phyloP scores from a whole-genome alignment of 495 filamentous ascomycete genomes.

The Tuber brumale region DNA sequence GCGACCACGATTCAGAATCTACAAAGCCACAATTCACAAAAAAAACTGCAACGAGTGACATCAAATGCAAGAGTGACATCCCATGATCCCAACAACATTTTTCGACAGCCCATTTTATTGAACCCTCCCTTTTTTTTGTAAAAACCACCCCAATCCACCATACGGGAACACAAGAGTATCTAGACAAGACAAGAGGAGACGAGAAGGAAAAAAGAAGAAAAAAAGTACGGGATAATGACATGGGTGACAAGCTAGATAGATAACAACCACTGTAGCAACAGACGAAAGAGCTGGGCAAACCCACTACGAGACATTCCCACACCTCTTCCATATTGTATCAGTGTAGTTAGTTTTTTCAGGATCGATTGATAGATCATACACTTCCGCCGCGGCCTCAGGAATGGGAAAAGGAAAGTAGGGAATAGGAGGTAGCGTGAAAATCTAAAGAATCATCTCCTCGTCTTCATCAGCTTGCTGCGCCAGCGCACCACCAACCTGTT shows the following conservation, averaged over 20 bases:
- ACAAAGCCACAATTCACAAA: not conserved
- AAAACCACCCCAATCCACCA: not conserved
- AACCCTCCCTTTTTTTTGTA: not conserved
- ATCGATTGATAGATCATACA: not conserved
- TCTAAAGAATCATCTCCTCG: constrained; percentile 39
- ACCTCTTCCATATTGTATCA: not conserved
- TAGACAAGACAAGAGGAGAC: not conserved
- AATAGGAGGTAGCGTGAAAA: not conserved
- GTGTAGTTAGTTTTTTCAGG: not conserved
- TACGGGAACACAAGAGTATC: not conserved
- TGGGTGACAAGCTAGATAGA: not conserved
- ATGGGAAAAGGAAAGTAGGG: not conserved
- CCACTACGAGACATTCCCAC: not conserved
- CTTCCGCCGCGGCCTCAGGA: not conserved
- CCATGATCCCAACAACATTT: not conserved
- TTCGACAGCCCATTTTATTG: not conserved
- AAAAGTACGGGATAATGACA: not conserved
- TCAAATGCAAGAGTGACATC: not conserved
- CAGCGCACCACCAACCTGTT: constrained; percentile 39
- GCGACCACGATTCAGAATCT: not conserved
- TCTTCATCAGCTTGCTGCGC: constrained; percentile 50
- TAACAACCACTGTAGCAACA: not conserved
- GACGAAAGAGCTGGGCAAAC: not conserved
- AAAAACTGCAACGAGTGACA: not conserved
- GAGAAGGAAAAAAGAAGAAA: not conserved